These are phyloP conservation scores for Decorospora gaudefroyi DNA, from an alignment of 2,329 filamentous ascomycete genomes.

Conservation along the genomic window DNA sequence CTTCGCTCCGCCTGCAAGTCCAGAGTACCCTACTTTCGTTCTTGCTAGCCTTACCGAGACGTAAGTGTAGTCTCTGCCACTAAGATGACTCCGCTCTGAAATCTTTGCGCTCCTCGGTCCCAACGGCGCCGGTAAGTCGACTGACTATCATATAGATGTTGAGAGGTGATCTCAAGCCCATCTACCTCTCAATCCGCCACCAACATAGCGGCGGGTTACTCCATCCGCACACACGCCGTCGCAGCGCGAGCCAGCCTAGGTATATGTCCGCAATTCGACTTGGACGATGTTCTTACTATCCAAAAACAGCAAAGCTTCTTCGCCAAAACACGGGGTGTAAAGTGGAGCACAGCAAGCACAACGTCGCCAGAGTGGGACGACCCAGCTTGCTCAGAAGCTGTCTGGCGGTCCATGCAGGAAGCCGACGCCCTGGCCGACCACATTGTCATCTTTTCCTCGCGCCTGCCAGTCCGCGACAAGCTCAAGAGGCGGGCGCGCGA, in stretches of 20 bases:
- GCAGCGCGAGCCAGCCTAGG: conserved; percentile 75
- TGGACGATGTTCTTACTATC: conserved; percentile 87
- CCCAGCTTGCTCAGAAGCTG: conserved; percentile 74
- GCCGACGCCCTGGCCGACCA: conserved; percentile 85
- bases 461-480: conserved; percentile 79
- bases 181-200: conserved; percentile 69
- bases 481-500: conserved; percentile 75
- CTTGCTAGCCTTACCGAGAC: not conserved
- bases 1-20: not conserved
- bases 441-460: conserved; percentile 78
- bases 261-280: conserved; percentile 75
- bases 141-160: conserved; percentile 86
- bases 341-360: conserved; percentile 72
- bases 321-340: conserved; percentile 76
- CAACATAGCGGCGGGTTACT: conserved; percentile 70
- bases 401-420: conserved; percentile 87
- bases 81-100: too few relatives aligned
- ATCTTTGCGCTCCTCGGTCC: conserved; percentile 87
- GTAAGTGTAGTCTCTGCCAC: not conserved
- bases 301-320: conserved; percentile 84
- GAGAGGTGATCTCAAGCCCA: conserved; percentile 77
- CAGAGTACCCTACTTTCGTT: not conserved
- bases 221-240: conserved; percentile 67
- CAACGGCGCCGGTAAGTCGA: conserved; percentile 89
- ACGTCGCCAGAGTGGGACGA: conserved; percentile 71